phyloP scores from a whole-genome alignment of 2,329 filamentous ascomycete genomes.

The Colletotrichum limetticola region DNA sequence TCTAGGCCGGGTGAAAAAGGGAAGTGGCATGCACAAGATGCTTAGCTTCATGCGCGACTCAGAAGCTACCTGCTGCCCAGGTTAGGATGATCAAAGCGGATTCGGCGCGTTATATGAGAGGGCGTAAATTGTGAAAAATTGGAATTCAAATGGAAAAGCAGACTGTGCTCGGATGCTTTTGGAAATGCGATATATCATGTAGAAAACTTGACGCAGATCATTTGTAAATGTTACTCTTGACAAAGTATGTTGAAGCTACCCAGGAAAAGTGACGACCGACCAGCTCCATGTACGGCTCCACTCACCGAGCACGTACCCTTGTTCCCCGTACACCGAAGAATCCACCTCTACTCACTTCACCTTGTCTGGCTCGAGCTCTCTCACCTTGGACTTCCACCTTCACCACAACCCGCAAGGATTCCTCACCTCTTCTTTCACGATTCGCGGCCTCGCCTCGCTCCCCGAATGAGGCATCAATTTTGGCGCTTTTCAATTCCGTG shows the following conservation, averaged over 20 bases:
- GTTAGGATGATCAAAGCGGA: neutral
- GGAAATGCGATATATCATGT: neutral
- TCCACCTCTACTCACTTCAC: constrained; percentile 17
- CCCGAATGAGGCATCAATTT: neutral
- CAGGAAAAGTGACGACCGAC: neutral
- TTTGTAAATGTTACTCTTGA: neutral
- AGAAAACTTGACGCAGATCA: neutral
- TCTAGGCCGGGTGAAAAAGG: neutral
- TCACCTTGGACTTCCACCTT: constrained; percentile 6
- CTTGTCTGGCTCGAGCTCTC: neutral
- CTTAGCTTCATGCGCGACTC: neutral
- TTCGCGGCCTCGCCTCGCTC: neutral
- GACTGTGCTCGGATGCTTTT: neutral
- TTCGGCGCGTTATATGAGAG: neutral
- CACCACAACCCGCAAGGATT: neutral
- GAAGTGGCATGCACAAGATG: constrained; percentile 16
- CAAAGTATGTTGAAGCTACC: neutral
- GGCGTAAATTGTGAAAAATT: constrained; percentile 7
- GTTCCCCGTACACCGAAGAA: constrained; percentile 17
- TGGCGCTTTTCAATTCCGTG: constrained; percentile 15
- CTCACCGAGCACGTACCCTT: constrained; percentile 18
- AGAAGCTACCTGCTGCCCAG: constrained; percentile 9
- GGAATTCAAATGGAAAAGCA: constrained; percentile 1
- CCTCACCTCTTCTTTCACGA: neutral
- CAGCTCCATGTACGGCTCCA: neutral